Conservation (phyloP, 495 filamentous ascomycete genomes). For the Aspergillus bertholletiae region DNA sequence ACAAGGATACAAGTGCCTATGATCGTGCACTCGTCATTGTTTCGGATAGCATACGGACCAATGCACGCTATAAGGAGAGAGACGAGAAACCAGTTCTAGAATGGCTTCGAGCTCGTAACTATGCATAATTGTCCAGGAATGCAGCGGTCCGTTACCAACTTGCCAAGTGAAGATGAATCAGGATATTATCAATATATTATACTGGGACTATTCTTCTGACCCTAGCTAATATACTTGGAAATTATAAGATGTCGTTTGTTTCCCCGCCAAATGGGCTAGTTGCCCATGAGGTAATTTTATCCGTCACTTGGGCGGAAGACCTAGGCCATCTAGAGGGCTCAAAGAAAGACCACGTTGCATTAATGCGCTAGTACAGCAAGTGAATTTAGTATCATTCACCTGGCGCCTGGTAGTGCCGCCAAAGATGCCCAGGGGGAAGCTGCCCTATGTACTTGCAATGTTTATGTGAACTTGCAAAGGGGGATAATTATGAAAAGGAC, state of each 20-base stretch:
- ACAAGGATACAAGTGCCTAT: slow-evolving; percentile 76
- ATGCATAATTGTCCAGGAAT: slow-evolving; percentile 35
- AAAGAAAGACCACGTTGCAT: neutral
- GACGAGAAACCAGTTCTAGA: slow-evolving; percentile 65
- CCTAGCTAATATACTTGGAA: neutral
- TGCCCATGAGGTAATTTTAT: slow-evolving; percentile 5
- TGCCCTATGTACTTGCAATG: no score
- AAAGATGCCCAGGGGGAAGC: no score
- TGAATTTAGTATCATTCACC: neutral
- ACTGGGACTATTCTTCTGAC: no score
- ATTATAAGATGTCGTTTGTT: neutral
- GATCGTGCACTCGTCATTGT: slow-evolving; percentile 76
- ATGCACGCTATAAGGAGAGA: slow-evolving; percentile 71
- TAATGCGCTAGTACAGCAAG: neutral
- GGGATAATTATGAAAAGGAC: no score
- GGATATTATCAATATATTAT: no score
- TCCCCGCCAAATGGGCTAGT: neutral
- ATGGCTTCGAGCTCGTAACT: slow-evolving; percentile 66
- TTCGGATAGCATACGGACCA: slow-evolving; percentile 72
- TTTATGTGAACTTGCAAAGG: no score
- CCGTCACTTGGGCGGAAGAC: neutral
- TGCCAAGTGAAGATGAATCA: no score
- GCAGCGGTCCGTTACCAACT: no score
- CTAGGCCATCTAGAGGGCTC: neutral
- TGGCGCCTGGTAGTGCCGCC: no score